Conservation (phyloP, 2,329 filamentous ascomycete genomes). For the Fusarium sp. region DNA sequence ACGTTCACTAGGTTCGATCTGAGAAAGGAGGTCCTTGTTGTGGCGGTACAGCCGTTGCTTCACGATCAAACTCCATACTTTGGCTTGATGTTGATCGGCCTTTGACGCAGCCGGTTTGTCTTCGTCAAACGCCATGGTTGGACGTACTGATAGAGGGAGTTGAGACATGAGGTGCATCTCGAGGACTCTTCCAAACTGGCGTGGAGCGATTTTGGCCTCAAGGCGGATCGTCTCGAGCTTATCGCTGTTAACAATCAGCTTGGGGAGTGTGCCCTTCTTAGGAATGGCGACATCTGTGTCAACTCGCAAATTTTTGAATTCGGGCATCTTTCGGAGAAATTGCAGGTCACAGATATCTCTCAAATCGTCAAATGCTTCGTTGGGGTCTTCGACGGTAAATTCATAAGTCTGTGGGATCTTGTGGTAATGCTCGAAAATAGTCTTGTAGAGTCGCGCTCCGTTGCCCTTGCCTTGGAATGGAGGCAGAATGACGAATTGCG, state of each 20-base stretch:
- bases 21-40: conserved; percentile 76
- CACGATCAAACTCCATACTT: conserved; percentile 78
- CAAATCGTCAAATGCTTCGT: conserved; percentile 83
- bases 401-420: conserved; percentile 77
- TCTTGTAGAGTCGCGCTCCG: conserved; percentile 82
- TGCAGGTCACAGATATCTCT: conserved; percentile 79
- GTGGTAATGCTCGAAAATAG: conserved; percentile 78
- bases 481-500: conserved; percentile 91
- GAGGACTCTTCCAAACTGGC: conserved; percentile 80
- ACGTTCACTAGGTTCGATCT: conserved; percentile 75
- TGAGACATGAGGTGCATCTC: conserved; percentile 79
- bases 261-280: conserved; percentile 58
- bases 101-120: conserved; percentile 59
- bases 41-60: conserved; percentile 82
- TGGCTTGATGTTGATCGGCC: conserved; percentile 70
- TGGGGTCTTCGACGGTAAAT: conserved; percentile 94
- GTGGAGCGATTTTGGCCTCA: conserved; percentile 75
- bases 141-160: conserved; percentile 67
- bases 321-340: conserved; percentile 68
- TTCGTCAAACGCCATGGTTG: conserved; percentile 58
- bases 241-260: conserved; percentile 67
- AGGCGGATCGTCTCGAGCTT: conserved; percentile 67
- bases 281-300: conserved; percentile 64
- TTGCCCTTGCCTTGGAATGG: conserved; percentile 86
- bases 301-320: conserved; percentile 67